Evolutionary conservation across 148 eudicot genomes (phyloP).

Genomic region (Pharnaceum exiguum): DNA sequence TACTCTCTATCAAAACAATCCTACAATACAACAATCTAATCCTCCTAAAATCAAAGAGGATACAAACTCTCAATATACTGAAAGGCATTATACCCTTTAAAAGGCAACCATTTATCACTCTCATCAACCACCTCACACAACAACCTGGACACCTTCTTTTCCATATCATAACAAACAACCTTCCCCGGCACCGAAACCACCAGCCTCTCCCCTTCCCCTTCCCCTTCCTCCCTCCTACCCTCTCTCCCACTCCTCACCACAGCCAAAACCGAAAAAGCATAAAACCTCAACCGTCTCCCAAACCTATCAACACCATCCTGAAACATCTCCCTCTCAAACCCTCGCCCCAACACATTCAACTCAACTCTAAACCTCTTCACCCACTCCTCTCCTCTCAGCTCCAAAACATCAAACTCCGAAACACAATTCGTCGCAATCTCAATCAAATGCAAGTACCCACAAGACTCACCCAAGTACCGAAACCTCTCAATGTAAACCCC

Average conservation of each 20-base stretch:
- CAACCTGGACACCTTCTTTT: slow-evolving; percentile 17
- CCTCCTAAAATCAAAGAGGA: slow-evolving; percentile 19
- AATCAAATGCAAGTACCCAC: slow-evolving; percentile 43
- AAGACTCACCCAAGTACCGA: slow-evolving; percentile 46
- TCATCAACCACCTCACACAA: slow-evolving; percentile 31
- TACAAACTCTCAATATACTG: slow-evolving; percentile 37
- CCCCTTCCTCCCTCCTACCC: slow-evolving; percentile 1
- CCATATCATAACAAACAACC: slow-evolving; percentile 31
- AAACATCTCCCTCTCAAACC: slow-evolving; percentile 35
- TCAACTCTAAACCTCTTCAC: slow-evolving; percentile 32
- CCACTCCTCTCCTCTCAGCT: slow-evolving; percentile 20
- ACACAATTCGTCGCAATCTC: slow-evolving; percentile 28
- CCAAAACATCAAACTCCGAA: slow-evolving; percentile 33
- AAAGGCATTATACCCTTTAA: slow-evolving; percentile 34
- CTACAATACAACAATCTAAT: too few relatives aligned
- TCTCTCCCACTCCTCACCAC: slow-evolving; percentile 17
- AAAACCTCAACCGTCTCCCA: slow-evolving; percentile 24
- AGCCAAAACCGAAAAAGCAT: slow-evolving; percentile 37
- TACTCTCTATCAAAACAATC: too few relatives aligned
- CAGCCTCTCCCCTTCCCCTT: not conserved
- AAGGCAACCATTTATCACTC: slow-evolving; percentile 40
- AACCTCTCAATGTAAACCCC: slow-evolving; percentile 26
- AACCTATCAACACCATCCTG: slow-evolving; percentile 29
- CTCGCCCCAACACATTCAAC: slow-evolving; percentile 35
- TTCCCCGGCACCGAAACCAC: slow-evolving; percentile 39